Evolutionary conservation across 306 rosid species (phyloP).

Genomic region (Hylodesmum podocarpum): DNA sequence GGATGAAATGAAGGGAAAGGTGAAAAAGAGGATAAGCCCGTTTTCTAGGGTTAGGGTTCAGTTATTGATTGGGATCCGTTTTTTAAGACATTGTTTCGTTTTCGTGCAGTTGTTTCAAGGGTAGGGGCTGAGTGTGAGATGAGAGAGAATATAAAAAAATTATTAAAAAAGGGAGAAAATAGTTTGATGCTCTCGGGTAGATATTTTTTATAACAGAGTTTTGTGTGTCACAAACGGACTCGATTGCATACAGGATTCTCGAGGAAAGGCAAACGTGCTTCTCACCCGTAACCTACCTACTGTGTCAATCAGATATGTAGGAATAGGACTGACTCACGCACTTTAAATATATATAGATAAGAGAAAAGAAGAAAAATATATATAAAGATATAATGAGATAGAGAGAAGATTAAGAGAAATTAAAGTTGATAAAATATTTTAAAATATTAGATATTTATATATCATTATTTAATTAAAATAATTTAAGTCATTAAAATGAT

Average conservation of each 20-base stretch:
- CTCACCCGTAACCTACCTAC: slow-evolving; percentile 34
- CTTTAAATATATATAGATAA: too few relatives aligned
- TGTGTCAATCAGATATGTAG: background rate
- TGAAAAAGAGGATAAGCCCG: slow-evolving; percentile 55
- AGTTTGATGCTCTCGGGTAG: slow-evolving; percentile 52
- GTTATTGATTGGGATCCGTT: slow-evolving; percentile 71
- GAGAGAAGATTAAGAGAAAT: too few relatives aligned
- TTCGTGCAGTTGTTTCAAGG: slow-evolving; percentile 52
- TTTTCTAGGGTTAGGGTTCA: slow-evolving; percentile 71
- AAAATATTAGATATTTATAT: too few relatives aligned
- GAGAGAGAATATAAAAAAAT: slow-evolving; percentile 21
- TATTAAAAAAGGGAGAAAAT: slow-evolving; percentile 43
- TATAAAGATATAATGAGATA: too few relatives aligned
- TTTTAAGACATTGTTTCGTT: slow-evolving; percentile 43
- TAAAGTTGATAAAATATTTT: too few relatives aligned
- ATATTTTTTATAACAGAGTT: slow-evolving; percentile 49
- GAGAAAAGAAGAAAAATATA: too few relatives aligned
- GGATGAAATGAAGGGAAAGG: slow-evolving; percentile 16
- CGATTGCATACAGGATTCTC: slow-evolving; percentile 7
- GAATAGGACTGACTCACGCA: background rate
- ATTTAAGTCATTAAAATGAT: too few relatives aligned
- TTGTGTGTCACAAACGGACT: background rate
- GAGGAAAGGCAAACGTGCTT: background rate
- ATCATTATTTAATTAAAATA: too few relatives aligned
- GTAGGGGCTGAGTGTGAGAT: background rate